These are phyloP conservation scores for Colletotrichum nymphaeae DNA, from an alignment of 2,329 filamentous ascomycete genomes.

Conservation along the genomic window DNA sequence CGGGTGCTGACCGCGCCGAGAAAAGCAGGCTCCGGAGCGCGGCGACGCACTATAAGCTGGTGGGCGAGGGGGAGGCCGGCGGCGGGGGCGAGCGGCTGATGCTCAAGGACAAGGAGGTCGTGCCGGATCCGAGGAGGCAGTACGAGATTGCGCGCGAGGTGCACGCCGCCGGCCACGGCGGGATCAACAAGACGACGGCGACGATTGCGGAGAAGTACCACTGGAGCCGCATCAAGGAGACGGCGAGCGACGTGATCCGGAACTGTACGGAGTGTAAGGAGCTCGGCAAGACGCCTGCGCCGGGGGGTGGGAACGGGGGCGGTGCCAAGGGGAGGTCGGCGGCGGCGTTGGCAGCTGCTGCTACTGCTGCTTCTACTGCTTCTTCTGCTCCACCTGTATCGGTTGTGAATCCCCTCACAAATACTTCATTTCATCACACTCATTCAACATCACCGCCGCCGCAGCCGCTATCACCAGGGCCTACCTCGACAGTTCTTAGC, in stretches of 20 bases:
- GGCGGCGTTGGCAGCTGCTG: not conserved
- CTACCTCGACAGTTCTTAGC: conserved; percentile 20
- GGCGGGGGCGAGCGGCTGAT: conserved; percentile 79
- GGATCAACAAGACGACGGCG: conserved; percentile 98
- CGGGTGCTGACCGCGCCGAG: conserved; percentile 92
- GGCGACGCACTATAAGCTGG: conserved; percentile 93
- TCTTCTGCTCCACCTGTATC: not conserved
- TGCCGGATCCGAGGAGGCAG: conserved; percentile 88
- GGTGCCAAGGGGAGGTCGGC: conserved; percentile 24
- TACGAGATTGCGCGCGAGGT: conserved; percentile 87
- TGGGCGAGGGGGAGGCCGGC: conserved; percentile 50
- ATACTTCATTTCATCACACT: not conserved
- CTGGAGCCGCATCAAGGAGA: conserved; percentile 98
- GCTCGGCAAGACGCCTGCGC: conserved; percentile 65
- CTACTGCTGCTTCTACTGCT: not conserved
- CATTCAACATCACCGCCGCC: conserved; percentile 11
- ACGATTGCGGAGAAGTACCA: conserved; percentile 94
- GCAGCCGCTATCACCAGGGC: conserved; percentile 2
- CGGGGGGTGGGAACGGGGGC: conserved; percentile 14
- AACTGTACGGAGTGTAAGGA: conserved; percentile 94
- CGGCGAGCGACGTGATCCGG: conserved; percentile 92
- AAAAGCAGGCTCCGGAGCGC: conserved; percentile 94
- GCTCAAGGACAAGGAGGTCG: conserved; percentile 98
- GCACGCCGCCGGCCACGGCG: conserved; percentile 82
- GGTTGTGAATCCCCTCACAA: conserved; percentile 8